Conservation (phyloP, 2,329 filamentous ascomycete genomes). For the Claviceps pazoutovae region DNA sequence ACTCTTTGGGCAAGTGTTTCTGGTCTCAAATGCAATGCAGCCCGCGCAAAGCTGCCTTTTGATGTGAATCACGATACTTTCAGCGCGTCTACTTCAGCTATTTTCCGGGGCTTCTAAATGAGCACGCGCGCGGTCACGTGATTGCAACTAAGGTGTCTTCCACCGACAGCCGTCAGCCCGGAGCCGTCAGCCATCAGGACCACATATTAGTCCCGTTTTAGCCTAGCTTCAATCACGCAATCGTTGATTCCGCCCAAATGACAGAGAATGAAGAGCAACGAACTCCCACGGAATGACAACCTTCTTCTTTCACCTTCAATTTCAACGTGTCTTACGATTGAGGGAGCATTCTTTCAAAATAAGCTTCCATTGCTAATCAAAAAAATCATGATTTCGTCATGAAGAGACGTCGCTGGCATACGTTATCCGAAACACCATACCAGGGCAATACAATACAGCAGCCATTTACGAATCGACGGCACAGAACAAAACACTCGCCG, state of each 20-base stretch:
- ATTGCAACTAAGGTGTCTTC: not conserved
- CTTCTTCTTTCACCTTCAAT: constrained; percentile 10
- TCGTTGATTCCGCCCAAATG: constrained; percentile 13
- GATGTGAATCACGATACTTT: too few species aligned
- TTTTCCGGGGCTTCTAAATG: too few species aligned
- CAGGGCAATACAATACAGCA: not conserved
- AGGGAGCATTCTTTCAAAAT: constrained; percentile 2
- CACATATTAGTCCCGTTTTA: constrained; percentile 6
- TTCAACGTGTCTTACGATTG: constrained; percentile 3
- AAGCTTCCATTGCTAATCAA: constrained; percentile 11
- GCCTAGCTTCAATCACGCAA: constrained; percentile 20
- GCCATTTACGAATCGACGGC: not conserved
- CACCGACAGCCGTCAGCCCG: too few species aligned
- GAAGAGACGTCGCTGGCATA: constrained; percentile 1
- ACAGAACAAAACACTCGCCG: not conserved
- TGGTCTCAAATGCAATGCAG: not conserved
- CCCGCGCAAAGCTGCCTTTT: not conserved
- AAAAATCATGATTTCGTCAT: constrained; percentile 7
- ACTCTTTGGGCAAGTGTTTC: not conserved
- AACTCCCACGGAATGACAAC: constrained; percentile 6
- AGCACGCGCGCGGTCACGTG: constrained; percentile 3
- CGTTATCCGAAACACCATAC: not conserved
- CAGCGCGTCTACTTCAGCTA: too few species aligned
- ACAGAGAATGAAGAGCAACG: constrained; percentile 8
- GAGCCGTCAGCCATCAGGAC: constrained; percentile 1